A percentile compares a stretch with the other conserved stretches of the same genome.
Evolutionary conservation across 352 stramenopile genomes (phyloP).

Genomic region (Phytophthora constricta): DNA sequence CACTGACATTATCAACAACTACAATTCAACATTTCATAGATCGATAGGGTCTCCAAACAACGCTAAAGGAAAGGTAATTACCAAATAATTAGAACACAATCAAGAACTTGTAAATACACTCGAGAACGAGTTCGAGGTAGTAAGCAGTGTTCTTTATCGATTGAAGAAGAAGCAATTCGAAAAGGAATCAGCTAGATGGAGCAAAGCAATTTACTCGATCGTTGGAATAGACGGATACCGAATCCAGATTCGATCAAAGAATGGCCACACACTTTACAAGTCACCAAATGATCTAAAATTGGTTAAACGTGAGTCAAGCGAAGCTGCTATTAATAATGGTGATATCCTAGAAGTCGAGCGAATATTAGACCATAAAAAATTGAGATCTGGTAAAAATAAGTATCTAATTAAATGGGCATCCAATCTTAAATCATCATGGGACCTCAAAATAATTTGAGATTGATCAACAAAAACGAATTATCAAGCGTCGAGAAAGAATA

Average conservation of each 20-base stretch:
- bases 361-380: slow-evolving; percentile 16
- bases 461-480: too few species aligned
- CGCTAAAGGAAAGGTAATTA: slow-evolving; percentile 19
- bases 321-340: slow-evolving; percentile 6
- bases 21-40: slow-evolving; percentile 13
- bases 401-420: slow-evolving; percentile 29
- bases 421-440: too few species aligned
- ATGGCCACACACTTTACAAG: slow-evolving; percentile 28
- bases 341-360: slow-evolving; percentile 23
- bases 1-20: slow-evolving; percentile 12
- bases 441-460: too few species aligned
- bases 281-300: slow-evolving; percentile 17
- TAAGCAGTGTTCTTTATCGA: slow-evolving; percentile 4
- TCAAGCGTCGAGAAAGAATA: too few species aligned
- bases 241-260: slow-evolving; percentile 27
- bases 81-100: slow-evolving; percentile 21
- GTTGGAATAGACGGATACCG: slow-evolving; percentile 24
- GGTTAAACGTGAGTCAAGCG: slow-evolving; percentile 15
- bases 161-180: slow-evolving; percentile 17
- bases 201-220: slow-evolving; percentile 5
- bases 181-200: slow-evolving; percentile 21
- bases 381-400: too few species aligned
- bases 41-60: slow-evolving; percentile 18
- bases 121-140: slow-evolving; percentile 1
- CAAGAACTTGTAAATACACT: background rate